Evolutionary conservation across 1,284 basidiomycete genomes (phyloP).

Genomic region (Sparassis latifolia): DNA sequence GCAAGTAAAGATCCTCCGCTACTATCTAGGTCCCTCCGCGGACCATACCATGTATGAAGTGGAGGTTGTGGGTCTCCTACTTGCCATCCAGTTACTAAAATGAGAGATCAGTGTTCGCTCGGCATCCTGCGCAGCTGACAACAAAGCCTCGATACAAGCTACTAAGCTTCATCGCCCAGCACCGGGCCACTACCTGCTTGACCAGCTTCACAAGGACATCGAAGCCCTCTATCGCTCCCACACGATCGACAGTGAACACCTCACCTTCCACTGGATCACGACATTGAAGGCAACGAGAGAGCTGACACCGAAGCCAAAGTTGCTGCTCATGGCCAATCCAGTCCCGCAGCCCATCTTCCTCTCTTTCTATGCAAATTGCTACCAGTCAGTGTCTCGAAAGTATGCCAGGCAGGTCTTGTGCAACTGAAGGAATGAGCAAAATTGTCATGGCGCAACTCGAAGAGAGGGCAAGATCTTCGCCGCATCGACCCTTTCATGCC

Average conservation of each 20-base stretch:
- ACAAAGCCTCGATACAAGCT: not conserved
- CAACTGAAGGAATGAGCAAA: not conserved
- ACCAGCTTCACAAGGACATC: slow-evolving; percentile 5
- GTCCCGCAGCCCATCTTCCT: slow-evolving; percentile 1
- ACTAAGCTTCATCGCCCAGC: not conserved
- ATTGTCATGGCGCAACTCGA: slow-evolving; percentile 4
- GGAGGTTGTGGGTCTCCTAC: slow-evolving; percentile 20
- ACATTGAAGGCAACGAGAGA: slow-evolving; percentile 14
- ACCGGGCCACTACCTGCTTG: slow-evolving; percentile 10
- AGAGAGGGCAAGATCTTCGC: not conserved
- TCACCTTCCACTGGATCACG: slow-evolving; percentile 12
- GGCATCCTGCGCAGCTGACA: no score
- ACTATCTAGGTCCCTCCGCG: slow-evolving; percentile 16
- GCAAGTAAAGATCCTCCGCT: slow-evolving; percentile 4
- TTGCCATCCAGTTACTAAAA: slow-evolving; percentile 6
- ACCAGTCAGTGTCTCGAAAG: slow-evolving; percentile 6
- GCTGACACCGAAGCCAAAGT: slow-evolving; percentile 13
- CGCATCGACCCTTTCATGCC: slow-evolving; percentile 9
- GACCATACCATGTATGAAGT: slow-evolving; percentile 28
- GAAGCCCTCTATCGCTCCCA: not conserved
- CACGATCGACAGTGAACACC: slow-evolving; percentile 1
- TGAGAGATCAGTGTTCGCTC: no score
- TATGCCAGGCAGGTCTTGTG: slow-evolving; percentile 1
- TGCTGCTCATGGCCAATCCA: slow-evolving; percentile 9
- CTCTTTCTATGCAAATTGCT: slow-evolving; percentile 7